These are phyloP conservation scores for Erodium maritimum DNA, from an alignment of 345 rosid species.

Conservation along the genomic window DNA sequence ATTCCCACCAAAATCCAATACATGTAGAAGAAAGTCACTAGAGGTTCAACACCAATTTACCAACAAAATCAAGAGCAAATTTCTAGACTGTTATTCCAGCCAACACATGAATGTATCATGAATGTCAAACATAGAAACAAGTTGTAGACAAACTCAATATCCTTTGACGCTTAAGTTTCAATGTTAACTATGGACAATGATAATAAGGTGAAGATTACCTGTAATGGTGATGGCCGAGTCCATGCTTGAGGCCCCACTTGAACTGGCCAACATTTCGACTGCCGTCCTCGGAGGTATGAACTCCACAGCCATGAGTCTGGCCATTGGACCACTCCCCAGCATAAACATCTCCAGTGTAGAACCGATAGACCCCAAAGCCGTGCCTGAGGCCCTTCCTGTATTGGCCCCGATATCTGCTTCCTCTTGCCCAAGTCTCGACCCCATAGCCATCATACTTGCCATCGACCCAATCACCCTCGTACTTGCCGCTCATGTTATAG, in stretches of 20 bases:
- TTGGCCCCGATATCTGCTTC: constrained; percentile 85
- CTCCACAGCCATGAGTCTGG: constrained; percentile 92
- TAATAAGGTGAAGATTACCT: constrained; percentile 33
- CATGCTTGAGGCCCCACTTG: constrained; percentile 95
- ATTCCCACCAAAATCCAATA: too few relatives aligned
- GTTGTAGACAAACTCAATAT: too few relatives aligned
- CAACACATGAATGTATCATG: too few relatives aligned
- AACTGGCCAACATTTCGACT: constrained; percentile 88
- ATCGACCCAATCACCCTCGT: constrained; percentile 90
- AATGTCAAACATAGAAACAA: too few relatives aligned
- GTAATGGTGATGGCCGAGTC: constrained; percentile 87
- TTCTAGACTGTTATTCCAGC: too few relatives aligned
- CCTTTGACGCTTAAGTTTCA: too few relatives aligned
- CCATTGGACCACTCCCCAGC: constrained; percentile 98
- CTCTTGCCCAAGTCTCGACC: constrained; percentile 93
- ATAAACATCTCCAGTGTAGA: too few relatives aligned
- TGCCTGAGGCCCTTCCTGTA: constrained; percentile 78
- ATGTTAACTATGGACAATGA: too few relatives aligned
- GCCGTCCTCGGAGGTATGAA: constrained; percentile 90
- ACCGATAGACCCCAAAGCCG: constrained; percentile 76
- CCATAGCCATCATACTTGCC: constrained; percentile 88
- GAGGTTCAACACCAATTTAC: too few relatives aligned
- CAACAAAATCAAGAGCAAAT: too few relatives aligned
- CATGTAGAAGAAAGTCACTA: too few relatives aligned
- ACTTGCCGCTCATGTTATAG: constrained; percentile 85